Evolutionary conservation across 495 filamentous ascomycete species (phyloP).

Genomic region (Penicillium argentinense): DNA sequence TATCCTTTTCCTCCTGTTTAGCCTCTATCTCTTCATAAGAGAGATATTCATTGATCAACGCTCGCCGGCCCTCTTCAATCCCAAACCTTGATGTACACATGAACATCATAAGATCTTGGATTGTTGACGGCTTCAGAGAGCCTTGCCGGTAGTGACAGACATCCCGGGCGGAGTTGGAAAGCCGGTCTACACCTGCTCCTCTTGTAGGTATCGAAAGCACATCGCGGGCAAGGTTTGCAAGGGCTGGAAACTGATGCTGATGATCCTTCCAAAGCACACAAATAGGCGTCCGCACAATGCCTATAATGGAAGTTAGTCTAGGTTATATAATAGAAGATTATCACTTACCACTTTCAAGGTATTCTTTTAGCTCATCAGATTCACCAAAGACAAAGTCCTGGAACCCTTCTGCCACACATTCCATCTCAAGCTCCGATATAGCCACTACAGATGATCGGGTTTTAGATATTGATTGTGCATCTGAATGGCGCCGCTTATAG

Average conservation of each 20-base stretch:
- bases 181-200: slow-evolving; percentile 11
- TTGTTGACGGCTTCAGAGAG: background rate
- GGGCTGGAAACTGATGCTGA: background rate
- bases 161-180: slow-evolving; percentile 19
- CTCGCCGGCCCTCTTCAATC: background rate
- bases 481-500: too few species aligned
- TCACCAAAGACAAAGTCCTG: too few species aligned
- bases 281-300: too few species aligned
- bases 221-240: slow-evolving; percentile 7
- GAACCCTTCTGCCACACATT: too few species aligned
- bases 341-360: slow-evolving; percentile 11
- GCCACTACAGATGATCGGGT: too few species aligned
- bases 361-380: slow-evolving; percentile 7
- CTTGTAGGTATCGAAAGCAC: slow-evolving; percentile 4
- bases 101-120: slow-evolving; percentile 7
- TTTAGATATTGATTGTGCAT: too few species aligned
- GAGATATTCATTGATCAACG: background rate
- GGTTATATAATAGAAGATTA: too few species aligned
- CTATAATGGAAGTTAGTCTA: too few species aligned
- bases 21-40: background rate
- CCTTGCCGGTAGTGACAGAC: slow-evolving; percentile 15
- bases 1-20: background rate
- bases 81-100: slow-evolving; percentile 7
- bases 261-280: slow-evolving; percentile 7
- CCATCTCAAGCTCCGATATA: too few species aligned